Evolutionary conservation across 345 rosid genomes (phyloP).

Genomic region (Fremontodendron californicum): DNA sequence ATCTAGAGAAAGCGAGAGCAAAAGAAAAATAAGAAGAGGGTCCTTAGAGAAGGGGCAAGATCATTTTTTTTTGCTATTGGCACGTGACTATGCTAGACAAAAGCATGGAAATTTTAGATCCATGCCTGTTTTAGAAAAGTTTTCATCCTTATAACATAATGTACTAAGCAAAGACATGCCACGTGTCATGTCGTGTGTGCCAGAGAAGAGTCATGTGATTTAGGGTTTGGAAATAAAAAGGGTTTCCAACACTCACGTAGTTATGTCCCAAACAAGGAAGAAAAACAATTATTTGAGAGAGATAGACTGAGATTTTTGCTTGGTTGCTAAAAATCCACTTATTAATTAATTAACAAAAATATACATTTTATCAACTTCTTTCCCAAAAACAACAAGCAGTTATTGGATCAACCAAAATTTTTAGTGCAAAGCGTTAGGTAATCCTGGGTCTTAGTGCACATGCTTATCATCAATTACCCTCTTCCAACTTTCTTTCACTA

Average conservation of each 20-base stretch:
- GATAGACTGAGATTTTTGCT: conserved; percentile 5
- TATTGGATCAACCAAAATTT: background rate
- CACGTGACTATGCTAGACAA: conserved; percentile 41
- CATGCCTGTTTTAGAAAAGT: conserved; percentile 10
- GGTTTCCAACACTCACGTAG: conserved; percentile 35
- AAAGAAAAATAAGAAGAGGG: background rate
- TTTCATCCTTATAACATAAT: conserved; percentile 7
- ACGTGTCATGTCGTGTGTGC: conserved; percentile 56
- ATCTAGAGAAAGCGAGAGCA: conserved; percentile 4
- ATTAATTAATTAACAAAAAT: background rate
- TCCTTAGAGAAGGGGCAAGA: background rate
- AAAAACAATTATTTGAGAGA: conserved; percentile 15
- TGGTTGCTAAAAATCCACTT: background rate
- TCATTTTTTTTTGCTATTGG: background rate
- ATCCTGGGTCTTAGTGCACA: conserved; percentile 1
- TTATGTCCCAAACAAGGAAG: conserved; percentile 34
- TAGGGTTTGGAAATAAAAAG: conserved; percentile 17
- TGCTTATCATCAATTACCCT: conserved; percentile 12
- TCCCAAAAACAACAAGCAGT: background rate
- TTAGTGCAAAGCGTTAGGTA: background rate
- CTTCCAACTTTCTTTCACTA: background rate
- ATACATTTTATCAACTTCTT: background rate
- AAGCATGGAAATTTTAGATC: conserved; percentile 17
- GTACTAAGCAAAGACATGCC: conserved; percentile 40
- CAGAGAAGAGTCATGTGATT: conserved; percentile 46